Base-by-base conservation (phyloP, 805 yeast species). In the Candida coquimbonensis region DNA sequence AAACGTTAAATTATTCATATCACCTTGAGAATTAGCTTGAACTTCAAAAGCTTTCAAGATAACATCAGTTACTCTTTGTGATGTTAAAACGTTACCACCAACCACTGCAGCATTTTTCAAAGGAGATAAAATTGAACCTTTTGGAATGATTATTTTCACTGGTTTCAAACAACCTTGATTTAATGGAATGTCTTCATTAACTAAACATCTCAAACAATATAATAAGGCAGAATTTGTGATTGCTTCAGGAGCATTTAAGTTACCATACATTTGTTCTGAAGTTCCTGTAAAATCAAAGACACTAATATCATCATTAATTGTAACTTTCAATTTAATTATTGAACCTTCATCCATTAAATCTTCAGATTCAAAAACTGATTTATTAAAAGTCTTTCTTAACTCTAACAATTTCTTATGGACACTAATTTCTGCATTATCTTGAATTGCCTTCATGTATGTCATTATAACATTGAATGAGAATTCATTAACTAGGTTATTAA, bases 11-110 rank as follows among this genome's bases (percentile, higher is more conserved):
- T 91, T 93, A 65, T 93, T 91, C 63, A 96, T 87, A 49, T 93
- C 89, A 38, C 97, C 96, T 66, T 91, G 98, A 1, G 97, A 89
- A 53, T 89, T 96, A 3, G 97, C 97, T 69, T 88, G 85, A 6
- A 89, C 88, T 49, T 77, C 74, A 62, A 93, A 89, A 0, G 98
- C 93, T 56, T 82, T 83, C 57, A 91, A 70, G 36, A 93, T 78
- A 3, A 86, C 91, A 64, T 90, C 97, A 0, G 96, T 89, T 40
- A 93, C 80, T 55, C 97, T 75, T 64, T 93, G 98, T 1, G 96
- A 84, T 1, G 98, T 91, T 66, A 90, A 84, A 8, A 91, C 98
- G 62, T 91, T 91, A 9, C 96, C 96, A 39, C 90, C 93, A 17
- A 91, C 97, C 34, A 88, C 95, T 2, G 97, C 99, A 40, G 95